These are phyloP conservation scores for Penicillium sp. DNA, from an alignment of 2,329 filamentous ascomycete genomes.

Conservation along the genomic window DNA sequence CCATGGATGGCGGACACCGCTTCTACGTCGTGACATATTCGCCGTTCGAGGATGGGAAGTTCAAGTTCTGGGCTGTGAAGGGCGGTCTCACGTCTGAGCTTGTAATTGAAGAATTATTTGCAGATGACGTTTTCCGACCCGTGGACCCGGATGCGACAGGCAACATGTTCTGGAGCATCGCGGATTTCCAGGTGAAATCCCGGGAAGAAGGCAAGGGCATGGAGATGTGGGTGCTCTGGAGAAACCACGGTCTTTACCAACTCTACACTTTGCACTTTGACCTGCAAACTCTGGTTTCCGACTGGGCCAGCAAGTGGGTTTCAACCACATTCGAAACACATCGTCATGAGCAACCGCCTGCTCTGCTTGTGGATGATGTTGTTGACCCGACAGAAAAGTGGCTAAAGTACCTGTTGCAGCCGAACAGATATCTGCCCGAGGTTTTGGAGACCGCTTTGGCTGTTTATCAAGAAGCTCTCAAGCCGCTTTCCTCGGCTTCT, in stretches of 20 bases:
- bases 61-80: slow-evolving; percentile 87
- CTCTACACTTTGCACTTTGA: slow-evolving; percentile 74
- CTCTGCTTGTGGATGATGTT: slow-evolving; percentile 64
- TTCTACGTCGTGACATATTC: slow-evolving; percentile 81
- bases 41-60: slow-evolving; percentile 81
- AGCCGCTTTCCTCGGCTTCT: slow-evolving; percentile 37
- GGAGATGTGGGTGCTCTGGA: slow-evolving; percentile 77
- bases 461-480: slow-evolving; percentile 72
- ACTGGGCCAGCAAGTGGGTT: slow-evolving; percentile 72
- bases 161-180: slow-evolving; percentile 76
- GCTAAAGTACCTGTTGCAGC: slow-evolving; percentile 79
- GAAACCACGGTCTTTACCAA: slow-evolving; percentile 78
- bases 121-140: slow-evolving; percentile 64
- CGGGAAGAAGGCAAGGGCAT: slow-evolving; percentile 57
- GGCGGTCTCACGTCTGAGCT: slow-evolving; percentile 60
- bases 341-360: slow-evolving; percentile 55
- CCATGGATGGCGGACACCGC: slow-evolving; percentile 48
- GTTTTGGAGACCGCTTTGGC: slow-evolving; percentile 81
- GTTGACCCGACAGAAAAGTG: slow-evolving; percentile 79
- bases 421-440: slow-evolving; percentile 76
- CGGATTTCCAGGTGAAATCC: slow-evolving; percentile 69
- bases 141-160: slow-evolving; percentile 63
- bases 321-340: slow-evolving; percentile 65
- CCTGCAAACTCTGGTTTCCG: slow-evolving; percentile 61
- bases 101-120: slow-evolving; percentile 71